phyloP scores from a whole-genome alignment of 1,284 basidiomycete genomes.

The Cryptococcus sp. region DNA sequence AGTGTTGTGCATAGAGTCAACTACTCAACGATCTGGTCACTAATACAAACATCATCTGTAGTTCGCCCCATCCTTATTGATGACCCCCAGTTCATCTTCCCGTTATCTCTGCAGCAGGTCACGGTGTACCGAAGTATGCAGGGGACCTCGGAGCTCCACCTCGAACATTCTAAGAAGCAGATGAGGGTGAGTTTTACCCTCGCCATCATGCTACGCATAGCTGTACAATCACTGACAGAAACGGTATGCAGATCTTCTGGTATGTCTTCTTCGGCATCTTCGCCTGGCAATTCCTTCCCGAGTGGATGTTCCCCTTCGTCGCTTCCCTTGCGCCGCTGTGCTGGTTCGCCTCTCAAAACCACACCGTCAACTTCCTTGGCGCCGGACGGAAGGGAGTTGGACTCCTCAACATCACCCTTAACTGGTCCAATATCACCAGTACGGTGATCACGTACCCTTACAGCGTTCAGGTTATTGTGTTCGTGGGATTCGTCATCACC shows the following conservation, averaged over 20 bases:
- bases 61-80: conserved; percentile 20
- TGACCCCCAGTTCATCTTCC: conserved; percentile 20
- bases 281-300: conserved; percentile 27
- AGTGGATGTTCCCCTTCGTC: conserved; percentile 17
- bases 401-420: conserved; percentile 23
- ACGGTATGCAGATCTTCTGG: conserved; percentile 8
- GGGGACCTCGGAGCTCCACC: conserved; percentile 10
- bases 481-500: conserved; percentile 18
- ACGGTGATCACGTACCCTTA: conserved; percentile 23
- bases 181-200: conserved; percentile 13
- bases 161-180: conserved; percentile 12
- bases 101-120: conserved; percentile 19
- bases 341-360: conserved; percentile 20
- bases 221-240: neutral
- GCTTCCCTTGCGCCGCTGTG: conserved; percentile 23
- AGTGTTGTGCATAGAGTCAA: neutral
- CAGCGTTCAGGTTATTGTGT: conserved; percentile 20
- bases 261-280: conserved; percentile 16
- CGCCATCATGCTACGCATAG: neutral
- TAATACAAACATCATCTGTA: neutral
- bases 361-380: conserved; percentile 21
- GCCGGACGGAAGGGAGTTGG: conserved; percentile 21
- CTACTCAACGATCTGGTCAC: too few species aligned
- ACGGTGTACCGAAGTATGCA: conserved; percentile 18
- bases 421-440: conserved; percentile 28